A percentile compares a stretch with the other conserved stretches of the same genome.
Evolutionary conservation across 2,329 filamentous ascomycete species (phyloP).

Genomic region (Aspergillus bombycis): DNA sequence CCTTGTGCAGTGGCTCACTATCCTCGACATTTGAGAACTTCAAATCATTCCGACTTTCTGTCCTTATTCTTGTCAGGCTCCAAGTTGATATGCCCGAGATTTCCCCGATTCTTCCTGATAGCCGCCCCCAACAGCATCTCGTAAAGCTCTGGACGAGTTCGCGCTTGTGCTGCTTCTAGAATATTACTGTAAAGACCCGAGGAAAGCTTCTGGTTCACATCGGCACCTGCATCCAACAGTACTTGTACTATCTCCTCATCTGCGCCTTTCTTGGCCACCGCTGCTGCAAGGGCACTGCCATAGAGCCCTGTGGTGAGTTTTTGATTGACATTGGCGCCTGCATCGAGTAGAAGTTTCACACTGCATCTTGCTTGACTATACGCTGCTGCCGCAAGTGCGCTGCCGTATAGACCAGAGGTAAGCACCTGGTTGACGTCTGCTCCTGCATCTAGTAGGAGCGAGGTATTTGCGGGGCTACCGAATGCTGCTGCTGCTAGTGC

Average conservation of each 20-base stretch:
- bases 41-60: neutral
- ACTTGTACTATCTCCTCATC: neutral
- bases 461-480: neutral
- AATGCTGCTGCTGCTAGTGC: neutral
- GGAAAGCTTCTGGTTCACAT: neutral
- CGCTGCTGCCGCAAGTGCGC: neutral
- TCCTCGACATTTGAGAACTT: neutral
- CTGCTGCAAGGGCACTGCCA: neutral
- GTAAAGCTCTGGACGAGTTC: neutral
- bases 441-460: neutral
- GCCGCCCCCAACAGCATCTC: neutral
- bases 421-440: neutral
- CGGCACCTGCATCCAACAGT: constrained; percentile 3
- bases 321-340: neutral
- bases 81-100: neutral
- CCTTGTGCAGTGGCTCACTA: neutral
- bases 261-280: neutral
- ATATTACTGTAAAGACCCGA: neutral
- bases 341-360: neutral
- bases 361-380: neutral
- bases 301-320: neutral
- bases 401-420: neutral
- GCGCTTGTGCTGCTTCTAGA: neutral
- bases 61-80: neutral
- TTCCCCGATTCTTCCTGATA: neutral